Base-by-base conservation (phyloP, 1,139 yeast genomes). In the Zhuliangozyma blackwelliae region DNA sequence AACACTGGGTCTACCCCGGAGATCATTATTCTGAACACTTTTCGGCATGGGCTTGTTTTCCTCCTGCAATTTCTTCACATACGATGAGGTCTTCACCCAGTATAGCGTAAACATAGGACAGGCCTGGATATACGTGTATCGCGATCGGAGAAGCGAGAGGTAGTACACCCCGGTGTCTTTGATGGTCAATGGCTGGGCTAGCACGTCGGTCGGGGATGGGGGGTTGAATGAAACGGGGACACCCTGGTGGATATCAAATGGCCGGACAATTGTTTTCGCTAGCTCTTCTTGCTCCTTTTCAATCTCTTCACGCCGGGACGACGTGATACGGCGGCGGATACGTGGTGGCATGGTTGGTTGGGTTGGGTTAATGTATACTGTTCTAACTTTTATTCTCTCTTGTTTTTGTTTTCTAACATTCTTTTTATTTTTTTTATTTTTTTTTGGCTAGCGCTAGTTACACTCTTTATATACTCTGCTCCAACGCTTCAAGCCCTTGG, bases 121-220 rank as follows among this genome's bases (percentile, higher is more conserved):
- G 5, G 83, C 78, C n/a, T 68, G 61, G 2, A 82, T 64, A 79
- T 94, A 90, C 11, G 79, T 79, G 43, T 72, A 72, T 28, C 97
- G 68, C 0, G 97, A 89, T 36, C 77, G 77, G 54, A 85, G 74
- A 38, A 90, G 59, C 1, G 97, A 82, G 34, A 82, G 73, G 48
- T 82, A 82, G 22, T 83, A 54, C 0, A 82, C 84, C 0, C 84
- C 88, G 29, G 88, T 72, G 50, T 88, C 96, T 49, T 78, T 78
- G 5, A 84, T 71, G 0, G 87, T 74, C 28, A 88, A 61, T 2
- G 95, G 87, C 40, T 77, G 76, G 32, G 76, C 75, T 27, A 88
- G 62, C 3, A 76, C 68, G 10, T 71, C 66, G 1, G 68, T 70
- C 47, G 77, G 73, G 32, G 89, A 87, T 0, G 92, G 86, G 10